Percentiles rank a stretch among this genome's conserved stretches.
These are phyloP conservation scores for Stagonosporopsis vannaccii DNA, from an alignment of 2,329 filamentous ascomycete genomes.

Conservation along the genomic window DNA sequence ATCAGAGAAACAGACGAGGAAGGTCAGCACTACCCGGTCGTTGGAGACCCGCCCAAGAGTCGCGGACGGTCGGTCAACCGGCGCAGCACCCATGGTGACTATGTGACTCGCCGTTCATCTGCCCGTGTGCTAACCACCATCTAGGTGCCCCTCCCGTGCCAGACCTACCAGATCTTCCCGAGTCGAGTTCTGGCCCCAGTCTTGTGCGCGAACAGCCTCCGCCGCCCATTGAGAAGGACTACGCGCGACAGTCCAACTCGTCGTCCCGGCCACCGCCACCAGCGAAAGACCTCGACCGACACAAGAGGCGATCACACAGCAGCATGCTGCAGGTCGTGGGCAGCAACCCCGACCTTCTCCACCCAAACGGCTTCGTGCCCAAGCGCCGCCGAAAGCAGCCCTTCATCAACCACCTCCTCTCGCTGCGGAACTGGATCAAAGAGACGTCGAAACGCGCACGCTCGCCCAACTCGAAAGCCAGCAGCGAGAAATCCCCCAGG, in stretches of 20 bases:
- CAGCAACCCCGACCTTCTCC: slow-evolving; percentile 68
- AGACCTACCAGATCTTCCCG: slow-evolving; percentile 79
- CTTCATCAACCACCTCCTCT: slow-evolving; percentile 71
- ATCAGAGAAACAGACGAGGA: slow-evolving; percentile 83
- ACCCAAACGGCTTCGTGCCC: slow-evolving; percentile 63
- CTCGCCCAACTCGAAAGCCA: slow-evolving; percentile 46
- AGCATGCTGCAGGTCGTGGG: slow-evolving; percentile 89
- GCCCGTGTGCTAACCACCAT: slow-evolving; percentile 50
- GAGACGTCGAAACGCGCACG: slow-evolving; percentile 59
- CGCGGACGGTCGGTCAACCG: slow-evolving; percentile 81
- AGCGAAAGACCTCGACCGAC: slow-evolving; percentile 74
- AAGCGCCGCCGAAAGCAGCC: slow-evolving; percentile 66
- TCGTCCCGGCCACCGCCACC: slow-evolving; percentile 82
- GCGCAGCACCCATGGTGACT: slow-evolving; percentile 58
- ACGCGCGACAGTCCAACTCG: slow-evolving; percentile 76
- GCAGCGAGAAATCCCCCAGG: slow-evolving; percentile 45
- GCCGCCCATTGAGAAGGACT: slow-evolving; percentile 81
- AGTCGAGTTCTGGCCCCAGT: slow-evolving; percentile 57
- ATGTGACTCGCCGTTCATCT: neutral
- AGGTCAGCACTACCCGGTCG: slow-evolving; percentile 58
- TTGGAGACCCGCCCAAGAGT: slow-evolving; percentile 67
- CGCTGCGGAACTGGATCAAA: slow-evolving; percentile 76
- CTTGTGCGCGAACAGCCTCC: slow-evolving; percentile 57
- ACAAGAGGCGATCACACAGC: slow-evolving; percentile 71
- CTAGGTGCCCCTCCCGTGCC: slow-evolving; percentile 52